A percentile compares a stretch with the other conserved stretches of the same genome.
These are phyloP conservation scores for Pyrenochaeta sp. DNA, from an alignment of 2,329 filamentous ascomycete species.

Conservation along the genomic window DNA sequence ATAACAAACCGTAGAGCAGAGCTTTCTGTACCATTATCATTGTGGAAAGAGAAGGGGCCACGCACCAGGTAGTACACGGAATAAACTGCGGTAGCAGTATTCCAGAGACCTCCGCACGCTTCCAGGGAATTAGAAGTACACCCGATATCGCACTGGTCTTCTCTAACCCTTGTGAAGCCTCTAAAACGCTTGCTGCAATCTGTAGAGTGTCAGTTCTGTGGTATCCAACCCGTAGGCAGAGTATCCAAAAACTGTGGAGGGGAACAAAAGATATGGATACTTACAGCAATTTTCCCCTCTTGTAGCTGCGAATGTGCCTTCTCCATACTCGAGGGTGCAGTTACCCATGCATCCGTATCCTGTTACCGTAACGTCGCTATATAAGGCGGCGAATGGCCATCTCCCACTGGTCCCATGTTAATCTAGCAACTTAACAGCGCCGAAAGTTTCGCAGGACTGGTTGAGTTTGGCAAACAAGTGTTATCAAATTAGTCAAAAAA, in stretches of 20 bases:
- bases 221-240: neutral
- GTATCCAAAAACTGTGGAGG: neutral
- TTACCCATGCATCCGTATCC: neutral
- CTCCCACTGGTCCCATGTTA: neutral
- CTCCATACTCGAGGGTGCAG: neutral
- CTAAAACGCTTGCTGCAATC: neutral
- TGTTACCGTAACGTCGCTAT: neutral
- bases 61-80: neutral
- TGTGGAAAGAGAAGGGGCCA: neutral
- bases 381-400: neutral
- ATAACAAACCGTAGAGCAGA: neutral
- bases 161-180: neutral
- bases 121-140: neutral
- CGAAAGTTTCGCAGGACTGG: neutral
- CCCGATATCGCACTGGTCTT: neutral
- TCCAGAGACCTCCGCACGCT: neutral
- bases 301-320: neutral
- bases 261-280: neutral
- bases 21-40: neutral
- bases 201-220: neutral
- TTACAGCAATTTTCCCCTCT: neutral
- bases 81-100: neutral
- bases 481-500: neutral
- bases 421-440: neutral
- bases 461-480: too few species aligned